Percentiles rank a stretch among this genome's conserved stretches.
phyloP scores from a whole-genome alignment of 2,329 filamentous ascomycete genomes.

The Xylogone sp. region DNA sequence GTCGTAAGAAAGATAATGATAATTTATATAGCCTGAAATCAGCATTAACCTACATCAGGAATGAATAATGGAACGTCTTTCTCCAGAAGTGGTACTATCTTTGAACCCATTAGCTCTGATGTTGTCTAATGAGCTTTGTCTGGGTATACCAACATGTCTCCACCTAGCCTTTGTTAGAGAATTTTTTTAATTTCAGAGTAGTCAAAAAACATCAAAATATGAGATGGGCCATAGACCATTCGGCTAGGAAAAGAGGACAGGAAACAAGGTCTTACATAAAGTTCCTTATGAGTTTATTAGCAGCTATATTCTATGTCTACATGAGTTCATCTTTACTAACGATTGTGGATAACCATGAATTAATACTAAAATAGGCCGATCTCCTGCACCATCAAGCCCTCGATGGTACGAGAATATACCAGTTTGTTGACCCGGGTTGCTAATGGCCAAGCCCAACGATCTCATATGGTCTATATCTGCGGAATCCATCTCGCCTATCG shows the following conservation, averaged over 20 bases:
- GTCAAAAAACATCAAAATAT: not conserved
- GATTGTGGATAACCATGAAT: constrained; percentile 44
- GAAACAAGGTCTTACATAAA: constrained; percentile 21
- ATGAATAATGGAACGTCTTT: constrained; percentile 39
- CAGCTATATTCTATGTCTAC: constrained; percentile 5
- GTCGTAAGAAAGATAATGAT: not conserved
- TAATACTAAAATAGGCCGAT: constrained; percentile 32
- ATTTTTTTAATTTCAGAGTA: not conserved
- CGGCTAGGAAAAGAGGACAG: not conserved
- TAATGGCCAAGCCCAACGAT: not conserved
- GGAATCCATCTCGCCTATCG: not conserved
- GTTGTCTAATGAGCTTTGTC: not conserved
- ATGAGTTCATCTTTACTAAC: constrained; percentile 18
- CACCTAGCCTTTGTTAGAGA: constrained; percentile 5
- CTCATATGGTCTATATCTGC: not conserved
- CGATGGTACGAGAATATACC: constrained; percentile 8
- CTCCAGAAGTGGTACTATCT: constrained; percentile 35
- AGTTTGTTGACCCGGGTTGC: not conserved
- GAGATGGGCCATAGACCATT: not conserved
- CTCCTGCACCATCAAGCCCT: constrained; percentile 11
- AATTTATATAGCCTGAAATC: not conserved
- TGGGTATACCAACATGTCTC: constrained; percentile 12
- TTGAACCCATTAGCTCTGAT: not conserved
- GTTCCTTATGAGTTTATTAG: constrained; percentile 7
- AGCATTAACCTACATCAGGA: constrained; percentile 29